phyloP scores from a whole-genome alignment of 148 eudicot genomes.

The Hydrangea macrophylla region DNA sequence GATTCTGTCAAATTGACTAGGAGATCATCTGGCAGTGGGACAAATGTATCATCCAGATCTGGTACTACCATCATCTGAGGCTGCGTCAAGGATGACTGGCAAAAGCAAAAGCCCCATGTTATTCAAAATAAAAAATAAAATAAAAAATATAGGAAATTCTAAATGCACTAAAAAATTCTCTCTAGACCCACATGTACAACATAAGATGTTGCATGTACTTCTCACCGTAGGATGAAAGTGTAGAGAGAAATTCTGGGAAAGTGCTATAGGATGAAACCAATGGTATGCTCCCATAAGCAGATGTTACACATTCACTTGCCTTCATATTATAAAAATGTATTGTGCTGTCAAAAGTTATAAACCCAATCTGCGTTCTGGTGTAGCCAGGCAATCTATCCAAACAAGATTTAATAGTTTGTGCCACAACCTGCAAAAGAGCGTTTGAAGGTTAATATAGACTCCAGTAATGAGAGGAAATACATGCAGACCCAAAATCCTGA shows the following conservation, averaged over 20 bases:
- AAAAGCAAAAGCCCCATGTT: constrained; percentile 25
- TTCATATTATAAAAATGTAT: constrained; percentile 94
- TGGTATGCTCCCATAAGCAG: background rate
- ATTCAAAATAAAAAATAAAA: constrained; percentile 19
- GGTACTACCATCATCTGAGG: constrained; percentile 99
- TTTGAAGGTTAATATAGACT: background rate
- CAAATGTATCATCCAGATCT: constrained; percentile 88
- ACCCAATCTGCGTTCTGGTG: constrained; percentile 93
- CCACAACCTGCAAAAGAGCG: constrained; percentile 65
- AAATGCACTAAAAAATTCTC: too few relatives aligned
- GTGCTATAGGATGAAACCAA: background rate
- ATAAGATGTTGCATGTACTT: too few relatives aligned
- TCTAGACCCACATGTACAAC: too few relatives aligned
- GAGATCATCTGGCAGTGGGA: constrained; percentile 99
- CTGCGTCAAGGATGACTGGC: constrained; percentile 90
- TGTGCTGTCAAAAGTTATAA: constrained; percentile 94
- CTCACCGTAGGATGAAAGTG: too few relatives aligned
- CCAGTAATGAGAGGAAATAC: background rate
- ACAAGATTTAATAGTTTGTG: constrained; percentile 85
- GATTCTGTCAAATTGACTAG: constrained; percentile 98
- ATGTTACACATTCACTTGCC: constrained; percentile 42
- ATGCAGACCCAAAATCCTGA: background rate
- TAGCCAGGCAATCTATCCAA: constrained; percentile 83
- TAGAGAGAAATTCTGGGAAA: too few relatives aligned
- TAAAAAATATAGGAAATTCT: too few relatives aligned